phyloP scores from a whole-genome alignment of 768 basidiomycete species.

The Macrocybe gigantea region DNA sequence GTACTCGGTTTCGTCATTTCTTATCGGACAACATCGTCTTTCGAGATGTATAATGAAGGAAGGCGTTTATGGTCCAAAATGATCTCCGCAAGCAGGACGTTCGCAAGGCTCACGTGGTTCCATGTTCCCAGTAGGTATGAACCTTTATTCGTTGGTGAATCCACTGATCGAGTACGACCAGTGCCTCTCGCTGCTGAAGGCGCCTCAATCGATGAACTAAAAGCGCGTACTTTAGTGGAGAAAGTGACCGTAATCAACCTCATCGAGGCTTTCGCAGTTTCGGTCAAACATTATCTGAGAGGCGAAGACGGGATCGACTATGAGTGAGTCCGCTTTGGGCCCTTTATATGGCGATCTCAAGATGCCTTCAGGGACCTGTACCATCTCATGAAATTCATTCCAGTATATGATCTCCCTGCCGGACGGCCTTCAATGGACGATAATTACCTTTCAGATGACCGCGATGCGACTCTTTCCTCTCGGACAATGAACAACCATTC shows the following conservation, averaged over 20 bases:
- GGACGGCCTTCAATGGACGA: constrained; percentile 38
- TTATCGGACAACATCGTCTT: constrained; percentile 66
- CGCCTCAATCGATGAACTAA: constrained; percentile 22
- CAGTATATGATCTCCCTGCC: constrained; percentile 51
- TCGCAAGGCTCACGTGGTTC: constrained; percentile 63
- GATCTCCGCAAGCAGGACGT: constrained; percentile 47
- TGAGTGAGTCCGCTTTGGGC: constrained; percentile 18
- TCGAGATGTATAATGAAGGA: constrained; percentile 75
- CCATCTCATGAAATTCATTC: constrained; percentile 69
- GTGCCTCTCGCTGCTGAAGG: constrained; percentile 15
- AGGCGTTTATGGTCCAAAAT: constrained; percentile 65
- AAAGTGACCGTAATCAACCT: constrained; percentile 68
- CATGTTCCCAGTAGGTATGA: constrained; percentile 36
- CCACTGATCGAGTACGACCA: constrained; percentile 4
- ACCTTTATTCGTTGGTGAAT: not conserved
- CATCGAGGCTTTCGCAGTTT: constrained; percentile 57
- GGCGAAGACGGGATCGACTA: constrained; percentile 51
- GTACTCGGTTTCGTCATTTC: constrained; percentile 73
- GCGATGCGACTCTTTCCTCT: not conserved
- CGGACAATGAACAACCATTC: not conserved
- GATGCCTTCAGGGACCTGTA: constrained; percentile 45
- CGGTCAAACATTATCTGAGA: constrained; percentile 66
- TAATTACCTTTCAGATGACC: constrained; percentile 4
- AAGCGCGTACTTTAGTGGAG: constrained; percentile 48
- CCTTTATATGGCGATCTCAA: too few species aligned